Base-by-base conservation (phyloP, 2,329 filamentous ascomycete genomes). In the Alternaria novae-zelandiae region DNA sequence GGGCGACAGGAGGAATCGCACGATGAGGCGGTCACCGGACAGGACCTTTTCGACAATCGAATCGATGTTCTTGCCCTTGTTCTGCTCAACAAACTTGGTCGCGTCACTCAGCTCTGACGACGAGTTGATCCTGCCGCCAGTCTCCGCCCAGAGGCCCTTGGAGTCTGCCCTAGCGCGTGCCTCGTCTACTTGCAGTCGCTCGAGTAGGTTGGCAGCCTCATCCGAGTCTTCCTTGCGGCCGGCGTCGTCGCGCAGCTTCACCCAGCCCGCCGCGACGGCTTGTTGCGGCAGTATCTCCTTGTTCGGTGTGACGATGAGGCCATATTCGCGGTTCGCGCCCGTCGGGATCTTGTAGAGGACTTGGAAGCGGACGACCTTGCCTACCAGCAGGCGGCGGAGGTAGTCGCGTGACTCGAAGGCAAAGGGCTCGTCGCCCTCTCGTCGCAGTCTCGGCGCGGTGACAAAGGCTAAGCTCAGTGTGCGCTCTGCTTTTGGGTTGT, bases 401-500 rank as follows among this genome's bases (percentile, higher is more conserved):
- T 92, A 96, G 82, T 99, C 96, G 77, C 96, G 93, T 64, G 96
- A 97, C 82, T 96, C 91, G 82, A 97, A 99, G 62, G 93, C 94
- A 77, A 91, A 96, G 41, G 91, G 90, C 87, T 97, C 94, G 76
- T 97, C 95, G 61, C 92, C 94, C 72, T 97, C 94, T 81, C 93
- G 90, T 83, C 87, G 90, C 79, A 97, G 80, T 77, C 94, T 90
- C 4, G 96, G 96, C 54, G 94, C 94, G 63, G 90, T 91, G 71
- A 98, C 94, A 82, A 94, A 98, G 74, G 96, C 96, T 69, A 99
- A 86, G 76, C 94, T 97, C 74, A 99, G 86, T 56, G 87, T 92
- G 74, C 93, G 91, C 84, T 98, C 96, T 80, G 91, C 88, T 69
- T 88, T 86, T 36, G 92, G 91, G 79, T 96, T 94, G 81, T 90